Conservation (phyloP, 768 basidiomycete species). For the Mycena latifolia region DNA sequence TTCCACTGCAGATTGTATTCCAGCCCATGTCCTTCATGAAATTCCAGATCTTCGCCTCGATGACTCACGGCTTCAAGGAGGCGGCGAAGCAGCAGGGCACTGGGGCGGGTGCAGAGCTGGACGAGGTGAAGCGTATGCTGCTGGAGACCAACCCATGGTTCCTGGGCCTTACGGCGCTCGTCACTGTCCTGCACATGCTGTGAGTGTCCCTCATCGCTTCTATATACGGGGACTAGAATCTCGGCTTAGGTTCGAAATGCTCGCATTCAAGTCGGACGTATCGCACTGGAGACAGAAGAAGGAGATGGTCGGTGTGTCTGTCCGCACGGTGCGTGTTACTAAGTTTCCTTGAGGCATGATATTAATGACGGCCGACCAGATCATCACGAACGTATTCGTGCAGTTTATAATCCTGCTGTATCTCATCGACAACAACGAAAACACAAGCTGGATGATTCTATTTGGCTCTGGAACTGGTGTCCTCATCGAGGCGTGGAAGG, state of each 20-base stretch:
- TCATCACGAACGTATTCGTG: conserved; percentile 95
- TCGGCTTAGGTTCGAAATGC: conserved; percentile 84
- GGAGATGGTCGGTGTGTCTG: conserved; percentile 94
- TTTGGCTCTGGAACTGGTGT: conserved; percentile 87
- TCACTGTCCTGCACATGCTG: conserved; percentile 90
- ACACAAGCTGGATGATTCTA: conserved; percentile 98
- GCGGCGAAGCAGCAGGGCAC: conserved; percentile 82
- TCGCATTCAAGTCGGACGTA: conserved; percentile 96
- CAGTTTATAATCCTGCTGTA: conserved; percentile 92
- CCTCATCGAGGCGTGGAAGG: conserved; percentile 96
- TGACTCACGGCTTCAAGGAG: conserved; percentile 91
- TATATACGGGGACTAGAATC: conserved; percentile 5
- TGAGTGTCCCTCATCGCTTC: conserved; percentile 54
- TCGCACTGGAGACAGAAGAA: conserved; percentile 96
- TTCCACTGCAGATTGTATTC: conserved; percentile 88
- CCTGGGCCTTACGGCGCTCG: conserved; percentile 84
- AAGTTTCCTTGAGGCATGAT: conserved; percentile 31
- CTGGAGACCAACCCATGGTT: conserved; percentile 91
- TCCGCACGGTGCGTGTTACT: conserved; percentile 70
- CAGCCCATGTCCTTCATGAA: conserved; percentile 89
- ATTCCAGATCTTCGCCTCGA: conserved; percentile 87
- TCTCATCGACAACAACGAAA: conserved; percentile 94
- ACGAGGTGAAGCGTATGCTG: conserved; percentile 96
- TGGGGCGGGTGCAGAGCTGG: conserved; percentile 77
- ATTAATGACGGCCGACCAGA: conserved; percentile 45